These are phyloP conservation scores for Apiospora marii DNA, from an alignment of 2,329 filamentous ascomycete genomes.

Conservation along the genomic window DNA sequence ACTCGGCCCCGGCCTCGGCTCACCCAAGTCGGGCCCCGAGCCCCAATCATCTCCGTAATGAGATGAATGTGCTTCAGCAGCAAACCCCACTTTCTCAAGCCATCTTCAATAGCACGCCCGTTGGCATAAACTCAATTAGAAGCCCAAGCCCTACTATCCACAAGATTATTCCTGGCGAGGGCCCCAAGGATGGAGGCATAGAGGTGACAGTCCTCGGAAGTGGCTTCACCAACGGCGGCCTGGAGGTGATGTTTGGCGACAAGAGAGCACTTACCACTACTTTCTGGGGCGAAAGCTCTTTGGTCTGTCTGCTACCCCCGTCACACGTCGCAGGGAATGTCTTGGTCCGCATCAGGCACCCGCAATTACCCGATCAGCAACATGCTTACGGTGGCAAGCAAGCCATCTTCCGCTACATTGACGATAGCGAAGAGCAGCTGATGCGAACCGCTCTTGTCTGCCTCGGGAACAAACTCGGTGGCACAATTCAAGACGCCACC, in stretches of 20 bases:
- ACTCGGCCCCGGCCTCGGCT: slow-evolving; percentile 75
- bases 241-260: slow-evolving; percentile 86
- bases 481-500: slow-evolving; percentile 66
- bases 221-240: slow-evolving; percentile 75
- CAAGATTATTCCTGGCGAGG: slow-evolving; percentile 84
- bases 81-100: slow-evolving; percentile 50
- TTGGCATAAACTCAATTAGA: slow-evolving; percentile 58
- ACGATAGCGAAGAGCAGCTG: slow-evolving; percentile 73
- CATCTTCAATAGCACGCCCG: slow-evolving; percentile 56
- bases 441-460: slow-evolving; percentile 73
- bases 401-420: slow-evolving; percentile 75
- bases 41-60: slow-evolving; percentile 63
- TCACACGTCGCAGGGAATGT: slow-evolving; percentile 73
- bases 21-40: slow-evolving; percentile 82
- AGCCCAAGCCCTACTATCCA: slow-evolving; percentile 70
- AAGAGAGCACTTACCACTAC: slow-evolving; percentile 73
- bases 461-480: slow-evolving; percentile 70
- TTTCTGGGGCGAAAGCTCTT: slow-evolving; percentile 80
- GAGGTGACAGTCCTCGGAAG: slow-evolving; percentile 87
- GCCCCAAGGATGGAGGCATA: slow-evolving; percentile 82
- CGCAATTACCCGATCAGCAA: slow-evolving; percentile 45
- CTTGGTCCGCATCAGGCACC: slow-evolving; percentile 72
- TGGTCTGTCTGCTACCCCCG: slow-evolving; percentile 81
- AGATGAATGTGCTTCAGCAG: slow-evolving; percentile 52
- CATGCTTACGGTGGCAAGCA: slow-evolving; percentile 48